These are phyloP conservation scores for Penstemon eatonii DNA, from an alignment of 257 asterid genomes.

Conservation along the genomic window DNA sequence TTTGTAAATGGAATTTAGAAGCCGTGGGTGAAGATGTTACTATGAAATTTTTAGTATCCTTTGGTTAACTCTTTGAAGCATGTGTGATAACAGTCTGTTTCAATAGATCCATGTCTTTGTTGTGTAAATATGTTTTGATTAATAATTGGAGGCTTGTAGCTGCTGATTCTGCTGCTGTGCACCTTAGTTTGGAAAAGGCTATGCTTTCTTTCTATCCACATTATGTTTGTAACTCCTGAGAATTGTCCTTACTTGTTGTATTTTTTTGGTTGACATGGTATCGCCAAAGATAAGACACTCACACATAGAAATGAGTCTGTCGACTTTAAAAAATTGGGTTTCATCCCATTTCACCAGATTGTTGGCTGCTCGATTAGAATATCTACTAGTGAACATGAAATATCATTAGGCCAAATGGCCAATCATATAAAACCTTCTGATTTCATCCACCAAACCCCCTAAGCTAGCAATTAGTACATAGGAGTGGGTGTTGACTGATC, in stretches of 20 bases:
- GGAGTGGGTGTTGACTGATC: constrained; percentile 23
- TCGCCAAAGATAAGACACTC: not conserved
- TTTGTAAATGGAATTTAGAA: not conserved
- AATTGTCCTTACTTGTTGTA: constrained; percentile 8
- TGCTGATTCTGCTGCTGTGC: not conserved
- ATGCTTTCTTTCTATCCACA: not conserved
- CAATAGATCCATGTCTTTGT: not conserved
- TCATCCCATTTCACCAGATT: too few species aligned
- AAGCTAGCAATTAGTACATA: not conserved
- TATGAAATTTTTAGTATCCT: not conserved
- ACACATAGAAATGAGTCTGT: not conserved
- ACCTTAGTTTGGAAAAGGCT: not conserved
- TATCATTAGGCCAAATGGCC: too few species aligned
- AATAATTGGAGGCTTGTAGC: not conserved
- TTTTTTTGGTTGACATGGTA: not conserved
- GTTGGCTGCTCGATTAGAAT: too few species aligned
- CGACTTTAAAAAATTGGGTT: too few species aligned
- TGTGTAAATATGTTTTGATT: not conserved
- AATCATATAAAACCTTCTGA: too few species aligned
- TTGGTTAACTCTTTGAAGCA: constrained; percentile 9
- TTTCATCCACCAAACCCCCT: not conserved
- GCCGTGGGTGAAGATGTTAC: not conserved
- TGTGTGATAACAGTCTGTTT: constrained; percentile 12
- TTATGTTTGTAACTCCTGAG: not conserved
- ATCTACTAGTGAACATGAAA: too few species aligned